Evolutionary conservation across 768 basidiomycete genomes (phyloP), one percentile per base, ranked within the genome.

Genomic region (Lactarius sp.): DNA sequence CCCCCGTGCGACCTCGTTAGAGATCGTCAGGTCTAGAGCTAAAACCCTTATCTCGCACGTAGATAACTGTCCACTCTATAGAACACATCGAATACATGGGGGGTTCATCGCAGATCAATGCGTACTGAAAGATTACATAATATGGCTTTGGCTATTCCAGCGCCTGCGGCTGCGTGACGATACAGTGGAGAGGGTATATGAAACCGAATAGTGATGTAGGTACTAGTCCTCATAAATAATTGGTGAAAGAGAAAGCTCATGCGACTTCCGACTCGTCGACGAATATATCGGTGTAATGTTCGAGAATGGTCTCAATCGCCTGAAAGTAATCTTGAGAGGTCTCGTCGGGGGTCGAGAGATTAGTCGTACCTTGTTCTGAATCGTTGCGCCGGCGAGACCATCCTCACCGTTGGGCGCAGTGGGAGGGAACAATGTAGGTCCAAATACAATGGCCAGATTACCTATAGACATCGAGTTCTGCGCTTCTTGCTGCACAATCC

Each of bases 381-480:
- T 80, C 37, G 83, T 77, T 27, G 88, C 79, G 71, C 90, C 90
- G 7, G 81, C 84, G 79, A 90, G 78, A 79, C 79, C 81, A 49
- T 75, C 68, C 64, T 77, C 71, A 54, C 73, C 70, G 59, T 67
- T 65, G 41, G 85, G 82, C 47, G 82, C 78, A 60, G 72, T 70
- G 69, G 84, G 83, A n/a, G 94, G 88, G 70, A 98, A 90, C 22
- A 99, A 77, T 5, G 96, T 98, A n/a, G 95, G 97, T 4, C 97
- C 97, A 75, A 99, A 98, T 20, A 99, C 93, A 70, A 98, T 97
- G 6, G 93, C 87, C 33, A 99, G 77, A 75, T 98, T 98, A 68
- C 90, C 88, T 66, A 90, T 85, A 5, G 90, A 86, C 96, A 98
- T 98, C 42, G 90, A 86, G 74, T 98, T 98, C 50, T 85, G 81